Percentiles rank a stretch among this genome's conserved stretches.
Evolutionary conservation across 1,139 yeast species (phyloP).

Genomic region (Wickerhamomyces sp.): DNA sequence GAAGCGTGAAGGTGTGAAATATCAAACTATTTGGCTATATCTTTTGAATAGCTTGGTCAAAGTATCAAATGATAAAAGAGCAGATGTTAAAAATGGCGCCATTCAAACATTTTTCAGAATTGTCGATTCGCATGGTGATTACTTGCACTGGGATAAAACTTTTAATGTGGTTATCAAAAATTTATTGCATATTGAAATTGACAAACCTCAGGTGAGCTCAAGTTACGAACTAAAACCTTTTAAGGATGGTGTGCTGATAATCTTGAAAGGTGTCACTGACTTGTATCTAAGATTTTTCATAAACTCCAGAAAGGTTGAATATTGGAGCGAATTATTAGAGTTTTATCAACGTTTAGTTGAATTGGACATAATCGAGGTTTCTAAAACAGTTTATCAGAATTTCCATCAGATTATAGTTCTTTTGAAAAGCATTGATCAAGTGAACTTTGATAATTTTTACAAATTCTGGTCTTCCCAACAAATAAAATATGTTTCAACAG

Average conservation of each 20-base stretch:
- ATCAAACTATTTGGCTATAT: constrained; percentile 54
- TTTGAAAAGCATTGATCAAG: constrained; percentile 30
- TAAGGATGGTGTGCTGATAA: constrained; percentile 18
- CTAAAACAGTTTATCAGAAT: constrained; percentile 48
- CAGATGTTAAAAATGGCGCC: constrained; percentile 86
- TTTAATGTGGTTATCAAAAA: constrained; percentile 47
- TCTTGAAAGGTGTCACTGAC: constrained; percentile 30
- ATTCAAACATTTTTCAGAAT: constrained; percentile 84
- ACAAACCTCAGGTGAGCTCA: constrained; percentile 16
- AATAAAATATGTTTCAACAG: constrained; percentile 52
- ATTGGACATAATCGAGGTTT: constrained; percentile 43
- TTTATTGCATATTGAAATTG: constrained; percentile 28
- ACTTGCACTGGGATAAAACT: constrained; percentile 52
- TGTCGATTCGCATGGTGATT: constrained; percentile 69
- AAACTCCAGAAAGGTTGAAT: constrained; percentile 20
- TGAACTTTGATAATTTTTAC: constrained; percentile 42
- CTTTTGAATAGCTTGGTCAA: constrained; percentile 57
- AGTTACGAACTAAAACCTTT: constrained; percentile 12
- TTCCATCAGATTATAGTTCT: constrained; percentile 42
- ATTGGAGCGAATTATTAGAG: constrained; percentile 50
- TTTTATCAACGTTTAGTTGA: constrained; percentile 40
- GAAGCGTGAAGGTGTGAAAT: not conserved
- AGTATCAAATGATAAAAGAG: constrained; percentile 59
- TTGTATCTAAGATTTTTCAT: constrained; percentile 27
- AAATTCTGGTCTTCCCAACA: constrained; percentile 61